A percentile compares a stretch with the other conserved stretches of the same genome.
Evolutionary conservation across 768 basidiomycete species (phyloP).

Genomic region (Saitozyma podzolica): DNA sequence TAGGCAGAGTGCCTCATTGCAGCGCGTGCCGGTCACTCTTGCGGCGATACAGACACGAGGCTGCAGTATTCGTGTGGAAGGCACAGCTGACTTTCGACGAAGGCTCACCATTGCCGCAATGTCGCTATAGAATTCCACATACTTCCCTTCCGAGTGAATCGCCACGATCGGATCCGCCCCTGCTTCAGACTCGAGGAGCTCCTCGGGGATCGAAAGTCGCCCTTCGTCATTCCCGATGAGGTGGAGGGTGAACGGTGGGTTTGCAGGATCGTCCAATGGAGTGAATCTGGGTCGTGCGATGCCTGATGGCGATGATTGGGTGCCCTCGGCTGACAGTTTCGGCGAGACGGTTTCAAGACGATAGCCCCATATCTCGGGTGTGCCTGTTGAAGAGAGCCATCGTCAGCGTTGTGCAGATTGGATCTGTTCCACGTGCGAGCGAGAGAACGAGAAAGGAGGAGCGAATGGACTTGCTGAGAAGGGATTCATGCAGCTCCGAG

Average conservation of each 20-base stretch:
- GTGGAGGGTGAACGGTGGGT: slow-evolving; percentile 4
- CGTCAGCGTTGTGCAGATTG: slow-evolving; percentile 1
- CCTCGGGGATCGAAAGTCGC: slow-evolving; percentile 3
- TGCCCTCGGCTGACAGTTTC: not conserved
- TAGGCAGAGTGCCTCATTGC: not conserved
- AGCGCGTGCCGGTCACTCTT: not conserved
- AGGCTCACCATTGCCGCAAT: slow-evolving; percentile 6
- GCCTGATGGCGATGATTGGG: not conserved
- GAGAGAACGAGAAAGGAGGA: not conserved
- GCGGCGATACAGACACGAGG: not conserved
- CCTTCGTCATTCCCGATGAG: slow-evolving; percentile 8
- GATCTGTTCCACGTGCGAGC: not conserved
- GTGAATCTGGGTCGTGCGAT: not conserved
- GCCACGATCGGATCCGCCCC: not conserved
- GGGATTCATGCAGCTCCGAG: not conserved
- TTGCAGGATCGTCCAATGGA: not conserved
- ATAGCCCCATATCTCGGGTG: slow-evolving; percentile 7
- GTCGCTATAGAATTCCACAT: slow-evolving; percentile 3
- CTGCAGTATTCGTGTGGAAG: no score
- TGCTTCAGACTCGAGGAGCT: not conserved
- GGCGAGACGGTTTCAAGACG: no score
- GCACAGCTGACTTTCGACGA: not conserved
- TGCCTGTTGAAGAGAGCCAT: no score
- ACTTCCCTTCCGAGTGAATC: slow-evolving; percentile 3
- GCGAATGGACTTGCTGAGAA: not conserved